phyloP scores from a whole-genome alignment of 768 basidiomycete species.

The Leucocoprinus birnbaumii region DNA sequence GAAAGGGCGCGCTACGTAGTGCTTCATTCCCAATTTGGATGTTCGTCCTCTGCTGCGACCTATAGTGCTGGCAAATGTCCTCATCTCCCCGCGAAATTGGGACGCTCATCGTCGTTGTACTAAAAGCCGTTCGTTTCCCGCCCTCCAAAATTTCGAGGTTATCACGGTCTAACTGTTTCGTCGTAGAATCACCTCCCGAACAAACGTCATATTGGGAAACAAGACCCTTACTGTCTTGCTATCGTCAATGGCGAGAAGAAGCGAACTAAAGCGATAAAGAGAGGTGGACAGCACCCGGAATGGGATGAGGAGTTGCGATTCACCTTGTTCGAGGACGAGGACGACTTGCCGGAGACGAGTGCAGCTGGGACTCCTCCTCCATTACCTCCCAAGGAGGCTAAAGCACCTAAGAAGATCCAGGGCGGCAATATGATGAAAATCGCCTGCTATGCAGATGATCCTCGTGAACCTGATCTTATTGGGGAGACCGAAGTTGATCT shows the following conservation, averaged over 20 bases:
- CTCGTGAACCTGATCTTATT: conserved; percentile 92
- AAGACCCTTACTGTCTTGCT: conserved; percentile 92
- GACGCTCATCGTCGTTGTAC: conserved; percentile 89
- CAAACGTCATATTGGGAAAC: conserved; percentile 92
- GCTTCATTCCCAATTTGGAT: conserved; percentile 12
- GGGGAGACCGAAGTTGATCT: conserved; percentile 89
- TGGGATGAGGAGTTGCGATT: conserved; percentile 99
- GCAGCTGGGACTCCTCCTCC: conserved; percentile 55
- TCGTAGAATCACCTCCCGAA: conserved; percentile 83
- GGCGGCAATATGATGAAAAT: conserved; percentile 77
- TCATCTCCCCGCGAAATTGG: conserved; percentile 75
- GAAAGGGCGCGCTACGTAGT: not conserved
- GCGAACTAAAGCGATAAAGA: conserved; percentile 90
- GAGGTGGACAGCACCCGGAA: conserved; percentile 97
- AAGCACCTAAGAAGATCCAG: conserved; percentile 48
- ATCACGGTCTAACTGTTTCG: not conserved
- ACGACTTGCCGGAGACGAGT: conserved; percentile 46
- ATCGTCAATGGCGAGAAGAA: conserved; percentile 78
- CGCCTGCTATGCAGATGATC: conserved; percentile 92
- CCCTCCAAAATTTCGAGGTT: conserved; percentile 11
- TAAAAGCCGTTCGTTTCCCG: conserved; percentile 87
- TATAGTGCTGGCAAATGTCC: conserved; percentile 42
- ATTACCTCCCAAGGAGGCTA: conserved; percentile 61
- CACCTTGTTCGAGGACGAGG: conserved; percentile 75
- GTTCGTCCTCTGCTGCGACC: conserved; percentile 1